Percentiles rank a stretch among this genome's conserved stretches.
phyloP scores from a whole-genome alignment of 2,329 filamentous ascomycete genomes.

The Penicillium sp. region DNA sequence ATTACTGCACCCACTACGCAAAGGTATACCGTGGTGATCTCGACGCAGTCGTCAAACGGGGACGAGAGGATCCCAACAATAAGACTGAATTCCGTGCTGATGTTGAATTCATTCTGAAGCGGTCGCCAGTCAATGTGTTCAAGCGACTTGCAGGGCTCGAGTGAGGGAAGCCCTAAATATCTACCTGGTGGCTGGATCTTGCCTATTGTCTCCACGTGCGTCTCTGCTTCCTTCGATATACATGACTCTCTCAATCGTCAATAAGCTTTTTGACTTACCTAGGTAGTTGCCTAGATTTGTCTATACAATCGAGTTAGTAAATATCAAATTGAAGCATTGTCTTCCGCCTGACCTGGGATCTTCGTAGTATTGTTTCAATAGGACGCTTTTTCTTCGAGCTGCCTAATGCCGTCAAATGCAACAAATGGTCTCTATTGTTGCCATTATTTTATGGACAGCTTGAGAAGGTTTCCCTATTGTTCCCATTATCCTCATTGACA shows the following conservation, averaged over 20 bases:
- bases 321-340: background rate
- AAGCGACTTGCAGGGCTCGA: background rate
- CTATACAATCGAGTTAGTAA: background rate
- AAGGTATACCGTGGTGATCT: constrained; percentile 18
- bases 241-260: background rate
- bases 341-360: background rate
- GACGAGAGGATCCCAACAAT: background rate
- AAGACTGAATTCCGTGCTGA: constrained; percentile 2
- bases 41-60: constrained; percentile 1
- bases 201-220: background rate
- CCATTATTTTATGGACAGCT: too few relatives aligned
- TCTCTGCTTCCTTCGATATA: background rate
- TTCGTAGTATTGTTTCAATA: background rate
- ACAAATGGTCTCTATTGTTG: background rate
- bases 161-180: background rate
- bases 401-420: background rate
- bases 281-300: background rate
- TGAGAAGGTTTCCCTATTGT: background rate
- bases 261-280: background rate
- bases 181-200: background rate
- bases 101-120: constrained; percentile 9
- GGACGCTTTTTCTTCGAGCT: background rate
- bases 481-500: background rate
- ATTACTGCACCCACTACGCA: constrained; percentile 19
- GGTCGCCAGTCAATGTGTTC: background rate